Evolutionary conservation across 1,139 yeast genomes (phyloP), one percentile per base, ranked within the genome.

Genomic region (Suhomyces bokatorum): DNA sequence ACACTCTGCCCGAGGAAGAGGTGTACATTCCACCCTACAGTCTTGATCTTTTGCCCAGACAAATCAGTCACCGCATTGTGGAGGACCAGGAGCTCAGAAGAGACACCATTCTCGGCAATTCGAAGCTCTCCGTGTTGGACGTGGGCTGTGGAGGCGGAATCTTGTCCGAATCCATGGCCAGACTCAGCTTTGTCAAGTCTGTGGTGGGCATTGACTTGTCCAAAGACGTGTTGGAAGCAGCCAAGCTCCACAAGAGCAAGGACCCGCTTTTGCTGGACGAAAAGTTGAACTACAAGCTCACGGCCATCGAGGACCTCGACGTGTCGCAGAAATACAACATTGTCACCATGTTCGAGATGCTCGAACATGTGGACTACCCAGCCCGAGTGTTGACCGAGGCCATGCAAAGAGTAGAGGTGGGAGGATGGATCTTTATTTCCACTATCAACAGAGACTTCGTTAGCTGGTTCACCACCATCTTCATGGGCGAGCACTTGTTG

Each of bases 141-240:
- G 84, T 93, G 44, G 99, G 99, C 0, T 95, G 99, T 61, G 99
- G 99, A 17, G 99, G 99, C 7, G 99, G 99, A 0, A 84, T 93
- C 26, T 70, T 93, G 35, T 72, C 91, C 4, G 99, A 93, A 61
- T 83, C 95, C 1, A 66, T 93, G 62, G 97, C 97, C 0, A 72
- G 99, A 52, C 68, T 87, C 54, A 78, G 80, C 9, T 79, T 75
- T 50, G 81, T 89, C 7, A 66, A 73, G 9, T 61, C 67, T 4
- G 97, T 93, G 4, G 73, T 73, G 43, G 99, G 96, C 2, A 81
- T 93, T 40, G 99, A 93, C 64, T 75, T 93, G 56, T 87, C 97
- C 0, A 72, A 77, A 0, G 95, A 89, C 37, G 97, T 91, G 8
- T 60, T 93, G 13, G 78, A 77, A 45, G 96, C 91, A 3, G 99